phyloP scores from a whole-genome alignment of 2,329 filamentous ascomycete genomes.

The Aspergillus brunneoviolaceus region DNA sequence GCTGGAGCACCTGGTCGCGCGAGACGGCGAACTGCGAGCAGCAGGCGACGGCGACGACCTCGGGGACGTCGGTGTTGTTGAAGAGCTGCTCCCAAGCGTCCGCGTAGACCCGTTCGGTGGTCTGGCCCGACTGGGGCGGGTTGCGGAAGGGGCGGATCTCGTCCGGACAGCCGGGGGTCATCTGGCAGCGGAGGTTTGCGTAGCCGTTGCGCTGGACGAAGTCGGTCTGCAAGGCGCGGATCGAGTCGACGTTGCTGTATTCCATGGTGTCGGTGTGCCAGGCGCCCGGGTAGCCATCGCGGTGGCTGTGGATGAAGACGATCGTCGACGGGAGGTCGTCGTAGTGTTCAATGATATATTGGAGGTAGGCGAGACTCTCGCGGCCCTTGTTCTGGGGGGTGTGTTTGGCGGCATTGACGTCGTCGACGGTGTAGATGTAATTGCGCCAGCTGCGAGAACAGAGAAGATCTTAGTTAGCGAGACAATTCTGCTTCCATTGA shows the following conservation, averaged over 20 bases:
- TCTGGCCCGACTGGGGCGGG: slow-evolving; percentile 25
- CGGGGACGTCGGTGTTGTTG: slow-evolving; percentile 35
- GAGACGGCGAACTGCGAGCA: slow-evolving; percentile 56
- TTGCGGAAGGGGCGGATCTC: slow-evolving; percentile 34
- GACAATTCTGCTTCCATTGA: neutral
- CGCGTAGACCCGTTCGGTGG: slow-evolving; percentile 32
- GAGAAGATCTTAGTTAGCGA: too few species aligned
- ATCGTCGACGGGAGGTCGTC: slow-evolving; percentile 51
- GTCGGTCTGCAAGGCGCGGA: slow-evolving; percentile 51
- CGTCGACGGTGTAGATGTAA: slow-evolving; percentile 47
- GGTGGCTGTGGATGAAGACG: slow-evolving; percentile 59
- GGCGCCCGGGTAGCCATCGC: slow-evolving; percentile 42
- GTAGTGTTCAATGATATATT: slow-evolving; percentile 49
- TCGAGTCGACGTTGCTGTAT: slow-evolving; percentile 54
- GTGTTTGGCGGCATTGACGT: slow-evolving; percentile 29
- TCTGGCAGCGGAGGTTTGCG: slow-evolving; percentile 57
- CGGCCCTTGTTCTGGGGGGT: slow-evolving; percentile 45
- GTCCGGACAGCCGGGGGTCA: slow-evolving; percentile 34
- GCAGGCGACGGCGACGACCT: slow-evolving; percentile 47
- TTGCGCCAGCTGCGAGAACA: slow-evolving; percentile 41
- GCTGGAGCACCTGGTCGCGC: slow-evolving; percentile 43
- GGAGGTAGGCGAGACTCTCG: slow-evolving; percentile 48
- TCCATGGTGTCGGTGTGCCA: slow-evolving; percentile 61
- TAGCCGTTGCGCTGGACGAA: slow-evolving; percentile 56
- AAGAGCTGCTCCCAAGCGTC: slow-evolving; percentile 43